A percentile compares a stretch with the other conserved stretches of the same genome.
phyloP scores from a whole-genome alignment of 2,329 filamentous ascomycete genomes.

The Neofusicoccum sp. region DNA sequence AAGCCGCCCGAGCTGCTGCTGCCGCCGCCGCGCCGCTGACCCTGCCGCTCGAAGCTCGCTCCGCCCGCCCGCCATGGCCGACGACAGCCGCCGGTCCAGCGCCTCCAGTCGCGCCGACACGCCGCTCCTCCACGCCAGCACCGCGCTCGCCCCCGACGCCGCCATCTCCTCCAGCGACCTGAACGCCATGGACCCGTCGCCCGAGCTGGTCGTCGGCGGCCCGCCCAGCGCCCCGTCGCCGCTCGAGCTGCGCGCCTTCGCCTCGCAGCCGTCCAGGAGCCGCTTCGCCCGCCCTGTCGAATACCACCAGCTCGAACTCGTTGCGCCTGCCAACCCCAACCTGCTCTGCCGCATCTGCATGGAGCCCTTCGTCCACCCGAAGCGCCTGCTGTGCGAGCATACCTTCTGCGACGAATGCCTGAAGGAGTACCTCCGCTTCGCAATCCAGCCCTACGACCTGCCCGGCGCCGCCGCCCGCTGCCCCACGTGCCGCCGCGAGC shows the following conservation, averaged over 20 bases:
- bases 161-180: slow-evolving; percentile 26
- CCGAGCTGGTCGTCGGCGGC: slow-evolving; percentile 37
- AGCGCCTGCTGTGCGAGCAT: slow-evolving; percentile 63
- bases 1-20: background rate
- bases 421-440: slow-evolving; percentile 34
- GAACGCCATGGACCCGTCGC: slow-evolving; percentile 26
- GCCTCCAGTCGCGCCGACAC: slow-evolving; percentile 35
- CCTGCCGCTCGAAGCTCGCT: background rate
- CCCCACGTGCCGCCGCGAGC: slow-evolving; percentile 58
- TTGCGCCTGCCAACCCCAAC: slow-evolving; percentile 59
- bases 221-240: slow-evolving; percentile 42
- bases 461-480: slow-evolving; percentile 45
- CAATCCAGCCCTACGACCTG: background rate
- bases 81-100: slow-evolving; percentile 36
- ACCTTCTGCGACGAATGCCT: slow-evolving; percentile 65
- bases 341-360: slow-evolving; percentile 67
- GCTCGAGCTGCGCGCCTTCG: slow-evolving; percentile 40
- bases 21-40: background rate
- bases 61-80: slow-evolving; percentile 33
- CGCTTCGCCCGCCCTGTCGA: slow-evolving; percentile 49
- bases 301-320: slow-evolving; percentile 61
- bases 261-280: slow-evolving; percentile 41
- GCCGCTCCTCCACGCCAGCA: slow-evolving; percentile 25
- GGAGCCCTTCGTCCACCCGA: slow-evolving; percentile 62
- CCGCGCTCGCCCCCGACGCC: slow-evolving; percentile 21